Conservation (phyloP, 805 yeast genomes). For the Ogataea kodamae region DNA sequence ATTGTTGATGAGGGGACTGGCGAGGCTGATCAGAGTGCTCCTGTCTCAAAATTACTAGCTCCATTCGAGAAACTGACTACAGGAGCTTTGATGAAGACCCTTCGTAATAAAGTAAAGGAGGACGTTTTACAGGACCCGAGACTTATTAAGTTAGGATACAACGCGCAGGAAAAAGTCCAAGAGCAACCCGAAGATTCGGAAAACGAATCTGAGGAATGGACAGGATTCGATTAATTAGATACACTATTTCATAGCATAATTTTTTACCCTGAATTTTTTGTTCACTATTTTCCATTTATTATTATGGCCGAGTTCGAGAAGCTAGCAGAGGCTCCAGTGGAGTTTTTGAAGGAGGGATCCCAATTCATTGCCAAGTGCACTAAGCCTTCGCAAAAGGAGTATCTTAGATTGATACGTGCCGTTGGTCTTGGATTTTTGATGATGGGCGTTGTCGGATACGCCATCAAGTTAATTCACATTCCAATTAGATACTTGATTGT, state of each 20-base stretch:
- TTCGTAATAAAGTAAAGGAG: slow-evolving; percentile 59
- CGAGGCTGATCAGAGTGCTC: slow-evolving; percentile 41
- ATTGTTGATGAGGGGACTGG: slow-evolving; percentile 49
- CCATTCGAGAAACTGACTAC: slow-evolving; percentile 56
- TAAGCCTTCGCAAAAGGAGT: slow-evolving; percentile 89
- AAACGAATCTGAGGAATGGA: slow-evolving; percentile 26
- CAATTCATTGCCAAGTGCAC: slow-evolving; percentile 88
- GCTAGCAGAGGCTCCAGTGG: slow-evolving; percentile 81
- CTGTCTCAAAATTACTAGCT: slow-evolving; percentile 37
- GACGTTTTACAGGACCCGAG: slow-evolving; percentile 67
- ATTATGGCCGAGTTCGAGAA: slow-evolving; percentile 53
- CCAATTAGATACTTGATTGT: slow-evolving; percentile 96
- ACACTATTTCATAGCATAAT: slow-evolving; percentile 9
- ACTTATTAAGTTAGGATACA: slow-evolving; percentile 60
- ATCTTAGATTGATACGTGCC: slow-evolving; percentile 83
- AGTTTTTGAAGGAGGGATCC: slow-evolving; percentile 86
- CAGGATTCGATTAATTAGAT: slow-evolving; percentile 26
- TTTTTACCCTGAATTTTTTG: slow-evolving; percentile 14
- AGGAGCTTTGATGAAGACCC: slow-evolving; percentile 52
- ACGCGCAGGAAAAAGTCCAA: slow-evolving; percentile 26
- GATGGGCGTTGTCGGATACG: slow-evolving; percentile 97
- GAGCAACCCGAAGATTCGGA: slow-evolving; percentile 31
- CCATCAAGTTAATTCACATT: slow-evolving; percentile 88
- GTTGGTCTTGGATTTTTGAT: slow-evolving; percentile 95
- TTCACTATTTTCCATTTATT: slow-evolving; percentile 8